phyloP scores from a whole-genome alignment of 2,329 filamentous ascomycete species.

The Xylaria digitata region DNA sequence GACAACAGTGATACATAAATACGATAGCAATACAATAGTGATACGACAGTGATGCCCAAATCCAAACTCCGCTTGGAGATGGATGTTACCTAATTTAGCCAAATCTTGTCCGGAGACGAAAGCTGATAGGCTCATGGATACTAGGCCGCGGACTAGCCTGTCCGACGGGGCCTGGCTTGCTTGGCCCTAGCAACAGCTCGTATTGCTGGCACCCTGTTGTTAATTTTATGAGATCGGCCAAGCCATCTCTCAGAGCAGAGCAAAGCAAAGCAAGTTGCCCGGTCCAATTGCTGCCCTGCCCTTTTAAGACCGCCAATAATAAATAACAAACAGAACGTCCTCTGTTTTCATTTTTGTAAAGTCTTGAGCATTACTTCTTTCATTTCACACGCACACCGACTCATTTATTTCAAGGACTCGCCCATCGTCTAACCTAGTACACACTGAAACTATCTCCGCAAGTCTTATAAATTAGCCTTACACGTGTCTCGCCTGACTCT shows the following conservation, averaged over 20 bases:
- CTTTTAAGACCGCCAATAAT: constrained; percentile 9
- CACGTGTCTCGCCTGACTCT: neutral
- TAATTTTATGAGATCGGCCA: constrained; percentile 30
- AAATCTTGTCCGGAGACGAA: constrained; percentile 7
- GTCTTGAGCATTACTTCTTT: neutral
- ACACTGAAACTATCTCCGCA: neutral
- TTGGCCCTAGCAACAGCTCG: constrained; percentile 15
- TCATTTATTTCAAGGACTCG: neutral
- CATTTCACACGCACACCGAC: neutral
- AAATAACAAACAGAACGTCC: constrained; percentile 3
- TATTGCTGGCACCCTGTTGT: constrained; percentile 22
- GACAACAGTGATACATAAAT: no score
- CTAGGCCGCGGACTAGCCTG: constrained; percentile 1
- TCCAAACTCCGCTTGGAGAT: constrained; percentile 2
- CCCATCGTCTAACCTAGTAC: no score
- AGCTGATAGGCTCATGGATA: constrained; percentile 28
- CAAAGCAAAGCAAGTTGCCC: constrained; percentile 13
- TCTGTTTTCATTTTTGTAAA: neutral
- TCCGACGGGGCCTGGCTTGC: neutral
- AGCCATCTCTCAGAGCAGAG: constrained; percentile 13
- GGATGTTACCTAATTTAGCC: constrained; percentile 33
- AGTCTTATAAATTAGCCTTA: neutral
- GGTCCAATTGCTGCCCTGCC: constrained; percentile 24
- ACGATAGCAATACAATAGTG: no score
- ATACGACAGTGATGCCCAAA: neutral